Percentiles rank a stretch among this genome's conserved stretches.
Conservation (phyloP, 1,284 basidiomycete genomes). For the Rhodotorula sp. region DNA sequence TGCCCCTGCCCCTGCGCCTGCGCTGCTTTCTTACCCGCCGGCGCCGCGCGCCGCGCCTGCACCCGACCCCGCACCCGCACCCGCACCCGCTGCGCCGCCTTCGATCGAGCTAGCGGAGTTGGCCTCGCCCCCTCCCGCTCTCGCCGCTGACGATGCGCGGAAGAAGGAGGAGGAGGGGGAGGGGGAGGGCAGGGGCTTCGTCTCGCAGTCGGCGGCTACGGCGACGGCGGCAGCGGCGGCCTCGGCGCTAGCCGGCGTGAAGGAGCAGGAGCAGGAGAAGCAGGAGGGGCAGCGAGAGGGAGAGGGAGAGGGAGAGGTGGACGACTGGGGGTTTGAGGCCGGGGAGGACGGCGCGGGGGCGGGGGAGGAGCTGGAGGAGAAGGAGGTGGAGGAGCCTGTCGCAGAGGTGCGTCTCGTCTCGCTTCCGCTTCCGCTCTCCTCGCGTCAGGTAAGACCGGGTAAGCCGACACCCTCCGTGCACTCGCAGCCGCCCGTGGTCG, state of each 20-base stretch:
- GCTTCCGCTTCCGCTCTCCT: too few relatives aligned
- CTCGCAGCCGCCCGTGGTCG: too few relatives aligned
- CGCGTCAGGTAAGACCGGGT: too few relatives aligned
- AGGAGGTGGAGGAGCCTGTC: neutral
- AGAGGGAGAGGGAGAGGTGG: neutral
- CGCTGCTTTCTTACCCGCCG: neutral
- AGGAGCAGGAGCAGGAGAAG: neutral
- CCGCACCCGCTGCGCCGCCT: neutral
- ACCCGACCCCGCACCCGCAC: neutral
- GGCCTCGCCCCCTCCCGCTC: neutral
- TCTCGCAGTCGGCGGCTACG: too few relatives aligned
- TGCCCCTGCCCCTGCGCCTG: too few relatives aligned
- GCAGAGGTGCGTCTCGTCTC: neutral
- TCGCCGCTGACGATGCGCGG: neutral
- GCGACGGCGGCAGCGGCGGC: too few relatives aligned
- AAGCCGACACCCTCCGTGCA: too few relatives aligned
- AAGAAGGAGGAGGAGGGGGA: too few relatives aligned
- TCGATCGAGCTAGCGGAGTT: too few relatives aligned
- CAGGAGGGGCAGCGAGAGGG: neutral
- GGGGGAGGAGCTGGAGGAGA: neutral
- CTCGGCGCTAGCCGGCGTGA: too few relatives aligned
- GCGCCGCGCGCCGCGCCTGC: neutral
- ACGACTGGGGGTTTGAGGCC: neutral
- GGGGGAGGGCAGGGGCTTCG: too few relatives aligned
- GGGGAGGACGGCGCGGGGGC: neutral